Conservation (phyloP, 108 stramenopile species). For the Cyclotella sp. region DNA sequence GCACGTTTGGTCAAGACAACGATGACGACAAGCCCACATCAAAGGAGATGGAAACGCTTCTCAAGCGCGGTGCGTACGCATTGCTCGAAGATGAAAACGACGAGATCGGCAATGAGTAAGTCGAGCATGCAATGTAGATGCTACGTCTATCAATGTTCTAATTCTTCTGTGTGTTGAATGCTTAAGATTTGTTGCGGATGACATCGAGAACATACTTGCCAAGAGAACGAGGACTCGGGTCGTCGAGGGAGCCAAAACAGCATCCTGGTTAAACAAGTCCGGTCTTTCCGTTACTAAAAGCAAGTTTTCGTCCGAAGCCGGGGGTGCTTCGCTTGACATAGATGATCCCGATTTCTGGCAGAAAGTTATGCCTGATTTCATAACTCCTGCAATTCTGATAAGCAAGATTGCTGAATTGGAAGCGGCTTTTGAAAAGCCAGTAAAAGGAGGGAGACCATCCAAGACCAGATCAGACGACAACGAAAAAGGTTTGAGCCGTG, state of each 20-base stretch:
- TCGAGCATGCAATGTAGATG: background rate
- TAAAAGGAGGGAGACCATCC: conserved; percentile 26
- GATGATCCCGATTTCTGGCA: conserved; percentile 96
- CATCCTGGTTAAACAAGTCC: conserved; percentile 89
- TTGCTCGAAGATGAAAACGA: conserved; percentile 87
- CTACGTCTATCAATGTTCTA: background rate
- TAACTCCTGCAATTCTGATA: conserved; percentile 78
- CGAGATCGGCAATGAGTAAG: conserved; percentile 71
- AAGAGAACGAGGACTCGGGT: conserved; percentile 88
- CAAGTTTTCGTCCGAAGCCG: conserved; percentile 77
- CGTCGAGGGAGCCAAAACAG: conserved; percentile 90
- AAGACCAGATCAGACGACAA: conserved; percentile 28
- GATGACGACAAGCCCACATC: conserved; percentile 89
- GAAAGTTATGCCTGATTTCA: conserved; percentile 95
- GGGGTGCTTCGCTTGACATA: conserved; percentile 72
- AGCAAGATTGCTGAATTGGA: conserved; percentile 47
- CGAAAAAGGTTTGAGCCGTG: conserved; percentile 50
- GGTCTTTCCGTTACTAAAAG: conserved; percentile 85
- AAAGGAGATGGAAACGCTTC: conserved; percentile 93
- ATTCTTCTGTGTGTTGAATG: background rate
- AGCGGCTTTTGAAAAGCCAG: conserved; percentile 43
- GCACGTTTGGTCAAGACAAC: conserved; percentile 88
- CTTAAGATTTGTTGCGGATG: conserved; percentile 75
- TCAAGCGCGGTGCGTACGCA: conserved; percentile 94
- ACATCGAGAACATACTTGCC: conserved; percentile 91